Percentiles rank a stretch among this genome's conserved stretches.
phyloP scores from a whole-genome alignment of 2,329 filamentous ascomycete genomes.

The Pseudocercospora cruenta region DNA sequence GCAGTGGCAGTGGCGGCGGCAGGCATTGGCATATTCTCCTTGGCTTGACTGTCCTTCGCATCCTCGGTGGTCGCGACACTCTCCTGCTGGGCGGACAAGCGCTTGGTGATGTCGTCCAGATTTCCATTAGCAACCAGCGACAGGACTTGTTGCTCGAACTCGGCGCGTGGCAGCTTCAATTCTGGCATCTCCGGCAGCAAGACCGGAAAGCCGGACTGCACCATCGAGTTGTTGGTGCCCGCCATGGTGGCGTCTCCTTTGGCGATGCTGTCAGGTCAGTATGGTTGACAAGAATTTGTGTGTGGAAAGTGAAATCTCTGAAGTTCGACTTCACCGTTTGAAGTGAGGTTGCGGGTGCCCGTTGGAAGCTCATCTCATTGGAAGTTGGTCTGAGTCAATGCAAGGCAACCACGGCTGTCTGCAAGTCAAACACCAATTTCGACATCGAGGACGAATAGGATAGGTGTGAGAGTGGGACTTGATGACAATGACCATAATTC shows the following conservation, averaged over 20 bases:
- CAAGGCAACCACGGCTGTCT: not conserved
- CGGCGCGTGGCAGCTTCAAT: slow-evolving; percentile 18
- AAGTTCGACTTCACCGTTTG: not conserved
- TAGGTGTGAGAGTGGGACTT: too few species aligned
- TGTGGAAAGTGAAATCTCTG: not conserved
- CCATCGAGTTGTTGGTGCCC: slow-evolving; percentile 11
- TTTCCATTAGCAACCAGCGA: not conserved
- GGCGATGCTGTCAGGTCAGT: not conserved
- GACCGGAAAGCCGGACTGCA: slow-evolving; percentile 30
- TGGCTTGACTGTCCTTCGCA: not conserved
- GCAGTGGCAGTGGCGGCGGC: not conserved
- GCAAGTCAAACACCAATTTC: not conserved
- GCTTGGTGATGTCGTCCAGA: not conserved
- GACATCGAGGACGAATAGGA: not conserved
- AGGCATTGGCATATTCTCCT: not conserved
- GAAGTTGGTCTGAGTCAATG: not conserved
- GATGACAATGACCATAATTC: too few species aligned
- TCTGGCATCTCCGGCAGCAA: slow-evolving; percentile 29
- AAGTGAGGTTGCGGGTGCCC: not conserved
- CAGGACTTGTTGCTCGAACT: slow-evolving; percentile 25
- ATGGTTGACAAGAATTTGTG: not conserved
- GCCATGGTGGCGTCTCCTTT: slow-evolving; percentile 5
- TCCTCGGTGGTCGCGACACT: not conserved
- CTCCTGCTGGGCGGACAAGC: not conserved
- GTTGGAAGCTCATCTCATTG: not conserved